These are phyloP conservation scores for Tritrichomonas foetus DNA, from an alignment of 208 protist species.

Conservation along the genomic window DNA sequence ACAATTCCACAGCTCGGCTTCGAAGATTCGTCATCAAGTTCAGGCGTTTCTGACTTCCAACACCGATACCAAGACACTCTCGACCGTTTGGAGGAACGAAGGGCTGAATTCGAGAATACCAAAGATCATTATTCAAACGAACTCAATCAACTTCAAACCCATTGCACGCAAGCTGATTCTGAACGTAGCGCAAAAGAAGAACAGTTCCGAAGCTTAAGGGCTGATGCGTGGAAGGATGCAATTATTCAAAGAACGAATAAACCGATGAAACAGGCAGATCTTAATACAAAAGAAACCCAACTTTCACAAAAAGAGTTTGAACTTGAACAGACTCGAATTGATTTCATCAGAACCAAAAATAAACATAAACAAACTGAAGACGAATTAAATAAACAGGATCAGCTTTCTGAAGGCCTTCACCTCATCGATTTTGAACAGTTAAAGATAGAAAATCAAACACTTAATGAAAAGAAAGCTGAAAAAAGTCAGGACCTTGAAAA, in stretches of 20 bases:
- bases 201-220: not conserved
- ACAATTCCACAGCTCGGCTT: not conserved
- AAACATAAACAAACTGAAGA: slow-evolving; percentile 64
- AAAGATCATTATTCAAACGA: not conserved
- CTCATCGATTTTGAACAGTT: slow-evolving; percentile 98
- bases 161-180: not conserved
- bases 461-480: slow-evolving; percentile 96
- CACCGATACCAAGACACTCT: not conserved
- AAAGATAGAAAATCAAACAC: slow-evolving; percentile 95
- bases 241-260: slow-evolving; percentile 37
- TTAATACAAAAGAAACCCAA: slow-evolving; percentile 17
- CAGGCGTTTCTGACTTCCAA: not conserved
- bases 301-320: not conserved
- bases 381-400: slow-evolving; percentile 63
- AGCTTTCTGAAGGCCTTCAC: slow-evolving; percentile 75
- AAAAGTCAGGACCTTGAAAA: slow-evolving; percentile 90
- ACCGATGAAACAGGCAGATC: not conserved
- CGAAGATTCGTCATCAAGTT: not conserved
- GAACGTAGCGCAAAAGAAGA: not conserved
- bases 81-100: not conserved
- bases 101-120: not conserved
- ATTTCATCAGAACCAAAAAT: slow-evolving; percentile 48
- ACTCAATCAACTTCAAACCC: not conserved
- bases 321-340: not conserved
- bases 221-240: not conserved